Evolutionary conservation across 2,329 filamentous ascomycete genomes (phyloP).

Genomic region (Exophiala spinifera): DNA sequence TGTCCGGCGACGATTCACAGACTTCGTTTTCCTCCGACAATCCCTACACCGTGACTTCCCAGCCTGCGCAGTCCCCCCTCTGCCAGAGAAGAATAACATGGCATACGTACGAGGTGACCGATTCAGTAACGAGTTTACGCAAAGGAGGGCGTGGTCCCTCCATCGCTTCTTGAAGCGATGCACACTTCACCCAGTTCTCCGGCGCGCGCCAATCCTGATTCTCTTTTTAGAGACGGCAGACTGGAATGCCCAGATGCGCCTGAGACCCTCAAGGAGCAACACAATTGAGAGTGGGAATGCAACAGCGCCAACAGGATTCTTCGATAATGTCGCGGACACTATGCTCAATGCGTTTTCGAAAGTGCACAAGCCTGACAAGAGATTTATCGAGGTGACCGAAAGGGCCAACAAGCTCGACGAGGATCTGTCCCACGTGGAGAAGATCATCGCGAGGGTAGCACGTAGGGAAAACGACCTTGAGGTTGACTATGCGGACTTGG

Average conservation of each 20-base stretch:
- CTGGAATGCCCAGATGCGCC: conserved; percentile 95
- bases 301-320: conserved; percentile 60
- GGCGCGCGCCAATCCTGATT: conserved; percentile 76
- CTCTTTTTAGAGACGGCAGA: conserved; percentile 89
- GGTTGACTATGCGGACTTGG: conserved; percentile 81
- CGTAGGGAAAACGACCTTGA: conserved; percentile 85
- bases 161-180: conserved; percentile 86
- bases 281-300: conserved; percentile 43
- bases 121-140: conserved; percentile 89
- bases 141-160: conserved; percentile 81
- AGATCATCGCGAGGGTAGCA: conserved; percentile 87
- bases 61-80: conserved; percentile 84
- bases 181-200: conserved; percentile 82
- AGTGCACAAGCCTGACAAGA: conserved; percentile 88
- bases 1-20: conserved; percentile 89
- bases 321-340: conserved; percentile 92
- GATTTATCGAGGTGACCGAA: conserved; percentile 91
- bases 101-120: conserved; percentile 95
- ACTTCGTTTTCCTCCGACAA: conserved; percentile 96
- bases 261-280: conserved; percentile 65
- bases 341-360: conserved; percentile 98
- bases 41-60: conserved; percentile 83
- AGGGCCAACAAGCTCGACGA: conserved; percentile 92
- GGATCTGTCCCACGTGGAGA: conserved; percentile 88
- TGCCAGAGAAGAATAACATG: conserved; percentile 99